Evolutionary conservation across 202 grass and related monocot genomes (phyloP).

Genomic region (Cymbopogon flexuosus): DNA sequence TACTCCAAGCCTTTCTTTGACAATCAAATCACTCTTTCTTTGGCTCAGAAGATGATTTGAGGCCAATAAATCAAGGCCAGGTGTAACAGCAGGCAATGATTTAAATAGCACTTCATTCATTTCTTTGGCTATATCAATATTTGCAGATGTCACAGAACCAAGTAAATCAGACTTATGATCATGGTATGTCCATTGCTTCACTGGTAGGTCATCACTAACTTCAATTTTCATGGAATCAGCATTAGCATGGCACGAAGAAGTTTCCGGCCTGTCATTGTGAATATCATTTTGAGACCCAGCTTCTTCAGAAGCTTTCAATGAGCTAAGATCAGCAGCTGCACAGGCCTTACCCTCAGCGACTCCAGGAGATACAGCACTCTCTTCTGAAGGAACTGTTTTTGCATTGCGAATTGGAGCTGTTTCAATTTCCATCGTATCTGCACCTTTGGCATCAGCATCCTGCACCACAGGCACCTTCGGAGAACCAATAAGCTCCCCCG

Average conservation of each 20-base stretch:
- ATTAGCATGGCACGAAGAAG: conserved; percentile 28
- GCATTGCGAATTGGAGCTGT: conserved; percentile 13
- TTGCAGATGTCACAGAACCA: conserved; percentile 38
- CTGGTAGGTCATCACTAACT: not conserved
- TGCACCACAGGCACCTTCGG: conserved; percentile 21
- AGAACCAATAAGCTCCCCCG: conserved; percentile 17
- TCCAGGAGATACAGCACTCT: conserved; percentile 33
- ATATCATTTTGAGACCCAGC: conserved; percentile 18
- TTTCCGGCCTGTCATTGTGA: conserved; percentile 17
- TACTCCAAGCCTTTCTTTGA: conserved; percentile 54
- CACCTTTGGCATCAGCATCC: conserved; percentile 1
- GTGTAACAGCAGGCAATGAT: conserved; percentile 32
- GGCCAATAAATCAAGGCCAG: conserved; percentile 39
- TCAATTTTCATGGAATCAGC: conserved; percentile 26
- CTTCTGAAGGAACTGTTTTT: conserved; percentile 41
- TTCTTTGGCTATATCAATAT: conserved; percentile 39
- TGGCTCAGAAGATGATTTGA: conserved; percentile 31
- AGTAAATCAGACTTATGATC: conserved; percentile 44
- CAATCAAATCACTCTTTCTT: conserved; percentile 38
- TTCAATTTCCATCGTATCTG: conserved; percentile 31
- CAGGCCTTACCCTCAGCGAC: not conserved
- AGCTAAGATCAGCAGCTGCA: conserved; percentile 23
- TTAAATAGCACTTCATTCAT: conserved; percentile 39
- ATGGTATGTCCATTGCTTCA: conserved; percentile 15
- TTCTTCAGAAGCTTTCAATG: conserved; percentile 18